Base-by-base conservation (phyloP, 495 filamentous ascomycete genomes). In the Penicillium chermesinum region DNA sequence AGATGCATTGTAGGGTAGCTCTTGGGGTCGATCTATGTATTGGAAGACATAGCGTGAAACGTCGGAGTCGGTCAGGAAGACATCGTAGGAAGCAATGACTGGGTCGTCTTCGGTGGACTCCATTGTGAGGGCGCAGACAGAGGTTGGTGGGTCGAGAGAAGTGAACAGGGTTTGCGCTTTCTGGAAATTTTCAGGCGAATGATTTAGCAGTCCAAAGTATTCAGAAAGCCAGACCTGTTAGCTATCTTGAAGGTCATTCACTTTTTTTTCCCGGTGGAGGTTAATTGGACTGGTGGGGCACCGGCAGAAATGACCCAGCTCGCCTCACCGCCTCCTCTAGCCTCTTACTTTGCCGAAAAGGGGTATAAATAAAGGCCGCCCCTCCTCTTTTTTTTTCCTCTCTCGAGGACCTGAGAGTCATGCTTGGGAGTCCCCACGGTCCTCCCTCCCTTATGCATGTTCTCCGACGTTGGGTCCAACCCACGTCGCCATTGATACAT, bases 21-120 rank as follows among this genome's bases (percentile, higher is more conserved):
- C 64, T 1, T 64, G 50, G 13, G 65, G 61, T 13, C 71, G 65
- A 52, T 74, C 72, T 6, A 84, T 79, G 64, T 86, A 90, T 67
- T 90, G 87, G 32, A 91, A 75, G 49, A 91, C 73, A 58, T 82
- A 81, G 17, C 70, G 69, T 35, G 62, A 63, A 55, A 73, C 63
- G 45, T 73, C 63, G 40, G 72, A 74, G 54, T 73, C 69, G 40
- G 73, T 84, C 43, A 86, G 74, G 68, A 71, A 80, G 60, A 86
- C 66, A 51, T 83, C 76, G 65, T 83, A 85, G 35, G 77, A 76
- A 17, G 76, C 67, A 21, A 77, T 69, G 50, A 86, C 73, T 1
- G 79, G 79, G 47, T 80, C 75, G 38, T 76, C 71, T 13, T 71
- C 59, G 27, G 53, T 49, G 27, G 47, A 50, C 13, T 35, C 46